A percentile compares a stretch with the other conserved stretches of the same genome.
Conservation (phyloP, 441 rosid genomes). For the Erysimum cheiri region DNA sequence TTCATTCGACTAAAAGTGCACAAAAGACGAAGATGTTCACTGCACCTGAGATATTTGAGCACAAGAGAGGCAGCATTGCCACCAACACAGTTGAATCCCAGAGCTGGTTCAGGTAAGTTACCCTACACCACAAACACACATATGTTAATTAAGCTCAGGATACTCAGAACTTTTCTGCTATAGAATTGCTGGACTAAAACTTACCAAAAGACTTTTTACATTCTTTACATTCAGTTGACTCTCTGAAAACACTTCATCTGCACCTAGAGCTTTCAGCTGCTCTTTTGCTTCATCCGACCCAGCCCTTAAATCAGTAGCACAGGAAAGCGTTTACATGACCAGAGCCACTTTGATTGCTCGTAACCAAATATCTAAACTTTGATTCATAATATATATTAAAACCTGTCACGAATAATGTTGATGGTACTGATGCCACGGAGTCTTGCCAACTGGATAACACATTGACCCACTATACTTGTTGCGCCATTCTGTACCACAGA, state of each 20-base stretch:
- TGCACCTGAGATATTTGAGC: conserved; percentile 78
- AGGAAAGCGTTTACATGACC: conserved; percentile 1
- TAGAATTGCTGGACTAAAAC: background rate
- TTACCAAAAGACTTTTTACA: conserved; percentile 83
- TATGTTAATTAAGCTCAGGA: conserved; percentile 16
- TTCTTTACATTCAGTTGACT: conserved; percentile 79
- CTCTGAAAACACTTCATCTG: conserved; percentile 85
- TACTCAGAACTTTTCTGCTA: conserved; percentile 1
- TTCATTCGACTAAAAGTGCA: conserved; percentile 1
- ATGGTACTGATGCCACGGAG: conserved; percentile 71
- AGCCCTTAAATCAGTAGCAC: conserved; percentile 53
- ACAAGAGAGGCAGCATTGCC: conserved; percentile 84
- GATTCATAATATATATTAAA: conserved; percentile 36
- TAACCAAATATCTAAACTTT: background rate
- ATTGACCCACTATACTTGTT: conserved; percentile 91
- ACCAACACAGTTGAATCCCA: conserved; percentile 93
- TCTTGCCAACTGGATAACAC: conserved; percentile 83
- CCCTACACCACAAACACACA: conserved; percentile 47
- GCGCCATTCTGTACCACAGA: conserved; percentile 93
- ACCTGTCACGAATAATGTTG: conserved; percentile 89
- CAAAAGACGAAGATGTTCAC: conserved; percentile 14
- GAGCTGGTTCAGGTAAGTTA: conserved; percentile 65
- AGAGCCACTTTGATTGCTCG: background rate
- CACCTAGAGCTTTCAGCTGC: conserved; percentile 71
- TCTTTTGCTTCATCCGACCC: conserved; percentile 84